Evolutionary conservation across 371 early-diverging fungal genomes (phyloP).

Genomic region (Mucor indicus): DNA sequence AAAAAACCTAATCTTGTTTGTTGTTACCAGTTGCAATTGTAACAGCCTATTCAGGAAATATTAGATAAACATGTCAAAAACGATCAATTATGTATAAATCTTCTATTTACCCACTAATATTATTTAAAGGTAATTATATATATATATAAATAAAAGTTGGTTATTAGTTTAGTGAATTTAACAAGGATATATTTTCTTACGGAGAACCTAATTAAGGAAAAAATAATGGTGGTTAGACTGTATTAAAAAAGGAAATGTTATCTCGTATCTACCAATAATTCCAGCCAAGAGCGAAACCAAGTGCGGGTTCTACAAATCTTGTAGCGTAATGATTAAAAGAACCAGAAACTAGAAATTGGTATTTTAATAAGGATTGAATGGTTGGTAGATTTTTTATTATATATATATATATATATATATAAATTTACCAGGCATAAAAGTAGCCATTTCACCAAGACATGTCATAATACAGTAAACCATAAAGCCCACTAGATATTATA

Average conservation of each 20-base stretch:
- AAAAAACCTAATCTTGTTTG: neutral
- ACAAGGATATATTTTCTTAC: constrained; percentile 19
- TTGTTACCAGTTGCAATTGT: constrained; percentile 34
- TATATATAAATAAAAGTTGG: too few species aligned
- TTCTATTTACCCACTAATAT: constrained; percentile 26
- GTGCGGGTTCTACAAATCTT: constrained; percentile 78
- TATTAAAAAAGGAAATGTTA: neutral
- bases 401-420: neutral
- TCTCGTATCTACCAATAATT: constrained; percentile 66
- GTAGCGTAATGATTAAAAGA: constrained; percentile 84
- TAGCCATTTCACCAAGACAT: constrained; percentile 84
- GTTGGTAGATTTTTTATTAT: too few species aligned
- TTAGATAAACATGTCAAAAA: neutral
- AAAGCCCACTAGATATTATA: constrained; percentile 27
- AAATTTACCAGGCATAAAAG: constrained; percentile 51
- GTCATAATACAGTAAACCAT: constrained; percentile 73
- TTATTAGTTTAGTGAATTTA: neutral
- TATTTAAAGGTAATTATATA: neutral
- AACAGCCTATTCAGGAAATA: constrained; percentile 19
- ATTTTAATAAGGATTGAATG: neutral
- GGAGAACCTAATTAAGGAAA: constrained; percentile 20
- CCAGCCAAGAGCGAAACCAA: constrained; percentile 85
- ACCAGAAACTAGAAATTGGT: constrained; percentile 54
- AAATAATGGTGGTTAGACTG: neutral
- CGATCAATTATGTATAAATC: neutral